A percentile compares a stretch with the other conserved stretches of the same genome.
These are phyloP conservation scores for Kazachstania viticola DNA, from an alignment of 805 yeast genomes.

Conservation along the genomic window DNA sequence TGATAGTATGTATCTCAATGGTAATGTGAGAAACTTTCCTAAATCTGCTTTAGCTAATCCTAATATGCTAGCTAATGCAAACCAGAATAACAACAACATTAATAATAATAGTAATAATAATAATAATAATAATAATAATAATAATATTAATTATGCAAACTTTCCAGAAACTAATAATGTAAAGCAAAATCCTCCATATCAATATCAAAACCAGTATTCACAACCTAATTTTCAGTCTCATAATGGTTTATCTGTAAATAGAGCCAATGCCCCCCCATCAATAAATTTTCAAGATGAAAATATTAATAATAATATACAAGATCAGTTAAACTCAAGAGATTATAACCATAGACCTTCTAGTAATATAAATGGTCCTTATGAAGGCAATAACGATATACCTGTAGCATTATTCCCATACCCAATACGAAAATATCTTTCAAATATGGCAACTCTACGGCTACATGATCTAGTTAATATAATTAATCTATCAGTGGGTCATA, in stretches of 20 bases:
- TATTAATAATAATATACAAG: not conserved
- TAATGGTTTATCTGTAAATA: not conserved
- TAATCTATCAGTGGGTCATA: slow-evolving; percentile 33
- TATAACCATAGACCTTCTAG: too few relatives aligned
- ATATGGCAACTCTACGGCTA: slow-evolving; percentile 39
- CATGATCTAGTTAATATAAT: slow-evolving; percentile 39
- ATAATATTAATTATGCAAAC: not conserved
- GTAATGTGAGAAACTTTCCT: too few relatives aligned
- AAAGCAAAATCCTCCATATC: not conserved
- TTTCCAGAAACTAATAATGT: too few relatives aligned
- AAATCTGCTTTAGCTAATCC: too few relatives aligned
- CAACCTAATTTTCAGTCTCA: slow-evolving; percentile 1
- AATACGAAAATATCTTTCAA: slow-evolving; percentile 32
- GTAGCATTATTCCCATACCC: slow-evolving; percentile 15
- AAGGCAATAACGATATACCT: slow-evolving; percentile 1
- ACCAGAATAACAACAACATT: slow-evolving; percentile 3
- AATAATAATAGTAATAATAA: slow-evolving; percentile 1
- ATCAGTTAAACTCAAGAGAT: too few relatives aligned
- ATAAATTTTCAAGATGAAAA: too few relatives aligned
- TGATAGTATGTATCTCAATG: too few relatives aligned
- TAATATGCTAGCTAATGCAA: too few relatives aligned
- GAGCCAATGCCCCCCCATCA: too few relatives aligned
- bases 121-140: slow-evolving; percentile 2
- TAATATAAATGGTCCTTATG: not conserved
- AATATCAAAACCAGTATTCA: too few relatives aligned